phyloP scores from a whole-genome alignment of 768 basidiomycete species.

The Lepiota brunneoincarnata region DNA sequence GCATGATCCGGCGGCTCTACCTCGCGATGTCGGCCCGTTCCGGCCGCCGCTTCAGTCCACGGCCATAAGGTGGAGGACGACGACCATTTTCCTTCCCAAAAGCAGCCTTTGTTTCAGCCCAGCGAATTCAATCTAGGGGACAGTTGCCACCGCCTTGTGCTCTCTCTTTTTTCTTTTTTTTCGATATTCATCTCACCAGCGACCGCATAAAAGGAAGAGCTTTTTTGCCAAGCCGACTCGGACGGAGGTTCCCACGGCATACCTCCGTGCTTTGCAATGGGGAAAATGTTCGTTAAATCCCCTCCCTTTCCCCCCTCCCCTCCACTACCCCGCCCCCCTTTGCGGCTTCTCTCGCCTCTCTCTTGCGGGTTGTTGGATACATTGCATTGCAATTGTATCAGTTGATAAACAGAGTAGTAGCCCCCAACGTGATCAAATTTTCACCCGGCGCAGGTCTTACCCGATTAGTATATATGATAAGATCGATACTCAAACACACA shows the following conservation, averaged over 20 bases:
- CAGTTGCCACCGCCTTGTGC: no score
- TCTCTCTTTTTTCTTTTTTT: no score
- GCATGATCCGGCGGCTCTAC: constrained; percentile 9
- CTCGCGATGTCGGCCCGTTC: neutral
- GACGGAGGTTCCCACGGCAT: neutral
- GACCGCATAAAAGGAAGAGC: neutral
- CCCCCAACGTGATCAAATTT: no score
- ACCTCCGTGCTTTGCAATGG: no score
- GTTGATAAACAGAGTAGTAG: no score
- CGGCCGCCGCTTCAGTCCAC: no score
- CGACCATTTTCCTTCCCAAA: neutral
- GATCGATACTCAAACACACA: neutral
- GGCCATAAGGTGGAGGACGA: neutral
- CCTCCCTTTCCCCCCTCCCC: no score
- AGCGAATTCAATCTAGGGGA: neutral
- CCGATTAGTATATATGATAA: neutral
- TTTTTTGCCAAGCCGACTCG: neutral
- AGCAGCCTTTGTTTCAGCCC: neutral
- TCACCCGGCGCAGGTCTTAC: neutral
- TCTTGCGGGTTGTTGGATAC: no score
- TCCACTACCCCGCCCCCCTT: no score
- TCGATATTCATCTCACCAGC: neutral
- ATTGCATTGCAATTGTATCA: no score
- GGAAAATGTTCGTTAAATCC: no score
- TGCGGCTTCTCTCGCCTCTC: no score